Conservation (phyloP, 805 yeast genomes). For the Candida railenensis region DNA sequence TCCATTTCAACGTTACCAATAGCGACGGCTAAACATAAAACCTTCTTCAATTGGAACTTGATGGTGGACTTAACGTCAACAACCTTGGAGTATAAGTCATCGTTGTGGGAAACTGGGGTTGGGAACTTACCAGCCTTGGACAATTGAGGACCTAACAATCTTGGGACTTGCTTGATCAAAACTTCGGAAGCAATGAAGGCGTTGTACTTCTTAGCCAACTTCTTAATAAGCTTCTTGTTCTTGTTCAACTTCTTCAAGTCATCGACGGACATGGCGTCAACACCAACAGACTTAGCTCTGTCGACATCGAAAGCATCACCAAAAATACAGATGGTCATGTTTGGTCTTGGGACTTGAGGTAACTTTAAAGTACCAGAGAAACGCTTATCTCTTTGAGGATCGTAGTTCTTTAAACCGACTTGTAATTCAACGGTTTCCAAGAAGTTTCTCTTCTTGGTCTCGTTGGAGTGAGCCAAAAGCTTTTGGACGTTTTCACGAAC, state of each 20-base stretch:
- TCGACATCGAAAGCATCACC: constrained; percentile 99
- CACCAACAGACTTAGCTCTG: constrained; percentile 99
- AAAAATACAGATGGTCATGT: constrained; percentile 99
- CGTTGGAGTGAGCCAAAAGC: constrained; percentile 84
- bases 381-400: constrained; percentile 99
- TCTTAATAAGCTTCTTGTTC: constrained; percentile 99
- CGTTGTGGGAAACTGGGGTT: constrained; percentile 99
- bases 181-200: constrained; percentile 99
- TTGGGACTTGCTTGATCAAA: constrained; percentile 99
- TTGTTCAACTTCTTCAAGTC: constrained; percentile 99
- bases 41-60: constrained; percentile 99
- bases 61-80: constrained; percentile 98
- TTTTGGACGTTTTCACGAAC: constrained; percentile 96
- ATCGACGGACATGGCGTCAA: constrained; percentile 99
- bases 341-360: constrained; percentile 99
- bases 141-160: constrained; percentile 99
- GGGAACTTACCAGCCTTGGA: constrained; percentile 99
- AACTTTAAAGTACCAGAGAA: constrained; percentile 99
- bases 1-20: constrained; percentile 99
- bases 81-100: constrained; percentile 94
- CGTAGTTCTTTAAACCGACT: constrained; percentile 99
- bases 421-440: constrained; percentile 99
- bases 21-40: constrained; percentile 98
- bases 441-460: constrained; percentile 99
- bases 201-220: constrained; percentile 99